phyloP scores from a whole-genome alignment of 441 rosid genomes.

The Mallotus japonicus region DNA sequence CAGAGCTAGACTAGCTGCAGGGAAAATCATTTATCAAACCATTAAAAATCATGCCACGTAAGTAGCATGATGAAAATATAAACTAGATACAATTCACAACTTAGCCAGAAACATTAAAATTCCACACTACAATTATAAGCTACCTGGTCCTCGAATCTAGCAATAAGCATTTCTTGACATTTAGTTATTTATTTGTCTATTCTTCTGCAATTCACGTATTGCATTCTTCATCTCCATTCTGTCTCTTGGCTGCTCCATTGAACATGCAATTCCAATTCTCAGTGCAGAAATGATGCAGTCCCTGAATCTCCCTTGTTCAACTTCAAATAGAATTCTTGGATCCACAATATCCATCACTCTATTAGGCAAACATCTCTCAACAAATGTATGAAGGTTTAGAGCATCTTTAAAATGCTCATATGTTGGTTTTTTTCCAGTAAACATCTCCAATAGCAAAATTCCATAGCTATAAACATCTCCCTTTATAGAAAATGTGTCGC shows the following conservation, averaged over 20 bases:
- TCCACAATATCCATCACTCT: not conserved
- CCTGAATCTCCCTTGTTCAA: too few species aligned
- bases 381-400: not conserved
- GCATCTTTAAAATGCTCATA: not conserved
- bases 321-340: not conserved
- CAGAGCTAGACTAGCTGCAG: too few species aligned
- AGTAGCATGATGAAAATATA: too few species aligned
- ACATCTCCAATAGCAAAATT: not conserved
- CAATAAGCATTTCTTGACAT: too few species aligned
- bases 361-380: not conserved
- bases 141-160: too few species aligned
- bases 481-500: not conserved
- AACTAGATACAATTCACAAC: too few species aligned
- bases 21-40: too few species aligned
- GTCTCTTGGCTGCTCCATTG: not conserved
- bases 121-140: too few species aligned
- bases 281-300: not conserved
- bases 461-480: conserved; percentile 3
- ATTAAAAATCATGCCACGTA: too few species aligned
- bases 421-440: conserved; percentile 2
- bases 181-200: too few species aligned
- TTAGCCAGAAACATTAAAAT: too few species aligned
- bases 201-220: not conserved
- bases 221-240: not conserved
- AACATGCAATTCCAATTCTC: not conserved